phyloP scores from a whole-genome alignment of 2,329 filamentous ascomycete genomes.

The Fusarium solani-melongenae region DNA sequence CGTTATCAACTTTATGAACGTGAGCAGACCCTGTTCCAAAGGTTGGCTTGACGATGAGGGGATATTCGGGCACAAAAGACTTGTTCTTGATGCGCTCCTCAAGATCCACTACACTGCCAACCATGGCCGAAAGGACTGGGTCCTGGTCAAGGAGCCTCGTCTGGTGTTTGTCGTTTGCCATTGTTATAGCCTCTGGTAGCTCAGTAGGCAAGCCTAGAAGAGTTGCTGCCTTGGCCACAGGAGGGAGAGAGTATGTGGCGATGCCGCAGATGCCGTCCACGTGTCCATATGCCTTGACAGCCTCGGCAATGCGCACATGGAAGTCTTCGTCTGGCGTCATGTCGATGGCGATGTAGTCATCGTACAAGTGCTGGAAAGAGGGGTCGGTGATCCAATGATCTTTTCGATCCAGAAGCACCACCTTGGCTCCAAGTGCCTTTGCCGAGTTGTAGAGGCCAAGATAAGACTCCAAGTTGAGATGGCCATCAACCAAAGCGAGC shows the following conservation, averaged over 20 bases:
- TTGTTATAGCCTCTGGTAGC: background rate
- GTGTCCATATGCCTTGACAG: background rate
- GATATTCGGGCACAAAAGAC: background rate
- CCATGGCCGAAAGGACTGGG: background rate
- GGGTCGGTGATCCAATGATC: background rate
- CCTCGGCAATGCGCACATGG: background rate
- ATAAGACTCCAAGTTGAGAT: constrained; percentile 1
- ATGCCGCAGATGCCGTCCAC: background rate
- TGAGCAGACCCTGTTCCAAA: background rate
- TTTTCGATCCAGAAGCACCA: background rate
- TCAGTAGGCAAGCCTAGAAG: background rate
- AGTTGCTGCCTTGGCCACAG: background rate
- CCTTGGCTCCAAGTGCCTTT: background rate
- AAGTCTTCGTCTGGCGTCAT: background rate
- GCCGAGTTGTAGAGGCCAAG: background rate
- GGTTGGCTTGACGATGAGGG: background rate
- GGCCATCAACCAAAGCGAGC: background rate
- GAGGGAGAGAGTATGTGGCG: background rate
- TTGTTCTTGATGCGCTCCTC: background rate
- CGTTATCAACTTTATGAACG: background rate
- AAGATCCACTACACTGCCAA: background rate
- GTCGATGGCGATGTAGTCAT: background rate
- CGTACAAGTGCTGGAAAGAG: background rate
- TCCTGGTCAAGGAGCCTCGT: background rate
- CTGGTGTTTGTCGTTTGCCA: constrained; percentile 1